These are phyloP conservation scores for Debaryomyces hansenii DNA, from an alignment of 805 yeast species.

Conservation along the genomic window DNA sequence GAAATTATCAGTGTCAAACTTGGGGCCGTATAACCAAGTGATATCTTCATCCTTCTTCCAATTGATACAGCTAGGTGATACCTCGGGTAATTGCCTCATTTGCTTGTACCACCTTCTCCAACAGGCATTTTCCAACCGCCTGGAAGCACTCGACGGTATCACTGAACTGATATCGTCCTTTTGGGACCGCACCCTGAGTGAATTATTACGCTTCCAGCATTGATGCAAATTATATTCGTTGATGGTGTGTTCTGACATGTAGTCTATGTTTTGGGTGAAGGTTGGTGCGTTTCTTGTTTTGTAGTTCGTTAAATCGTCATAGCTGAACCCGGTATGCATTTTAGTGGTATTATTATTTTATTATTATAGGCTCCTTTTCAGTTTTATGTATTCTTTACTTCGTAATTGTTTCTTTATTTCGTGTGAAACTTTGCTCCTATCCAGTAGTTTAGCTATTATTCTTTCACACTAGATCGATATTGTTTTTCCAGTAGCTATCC, in stretches of 20 bases:
- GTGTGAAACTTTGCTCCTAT: too few relatives aligned
- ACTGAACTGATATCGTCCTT: conserved; percentile 17
- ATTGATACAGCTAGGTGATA: conserved; percentile 47
- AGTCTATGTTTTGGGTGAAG: conserved; percentile 30
- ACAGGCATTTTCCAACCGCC: conserved; percentile 33
- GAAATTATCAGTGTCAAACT: conserved; percentile 12
- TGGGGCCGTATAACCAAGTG: conserved; percentile 57
- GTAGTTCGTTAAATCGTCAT: conserved; percentile 11
- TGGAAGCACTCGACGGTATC: conserved; percentile 20
- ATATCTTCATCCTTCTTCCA: conserved; percentile 57
- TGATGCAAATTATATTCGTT: conserved; percentile 16
- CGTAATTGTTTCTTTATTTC: too few relatives aligned
- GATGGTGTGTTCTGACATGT: conserved; percentile 16
- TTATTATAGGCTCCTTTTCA: too few relatives aligned
- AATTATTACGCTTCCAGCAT: conserved; percentile 27
- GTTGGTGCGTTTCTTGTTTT: background rate
- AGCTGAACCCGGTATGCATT: conserved; percentile 6
- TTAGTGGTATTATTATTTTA: too few relatives aligned
- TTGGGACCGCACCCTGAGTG: conserved; percentile 12
- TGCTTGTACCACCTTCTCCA: conserved; percentile 43
- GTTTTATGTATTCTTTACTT: too few relatives aligned
- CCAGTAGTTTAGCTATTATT: too few relatives aligned
- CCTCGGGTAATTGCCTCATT: conserved; percentile 23
- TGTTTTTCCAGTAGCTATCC: too few relatives aligned
- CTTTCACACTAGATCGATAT: too few relatives aligned